Evolutionary conservation across 139 green algal genomes (phyloP), one percentile per base, ranked within the genome.

Genomic region (Tetradesmus obliquus): DNA sequence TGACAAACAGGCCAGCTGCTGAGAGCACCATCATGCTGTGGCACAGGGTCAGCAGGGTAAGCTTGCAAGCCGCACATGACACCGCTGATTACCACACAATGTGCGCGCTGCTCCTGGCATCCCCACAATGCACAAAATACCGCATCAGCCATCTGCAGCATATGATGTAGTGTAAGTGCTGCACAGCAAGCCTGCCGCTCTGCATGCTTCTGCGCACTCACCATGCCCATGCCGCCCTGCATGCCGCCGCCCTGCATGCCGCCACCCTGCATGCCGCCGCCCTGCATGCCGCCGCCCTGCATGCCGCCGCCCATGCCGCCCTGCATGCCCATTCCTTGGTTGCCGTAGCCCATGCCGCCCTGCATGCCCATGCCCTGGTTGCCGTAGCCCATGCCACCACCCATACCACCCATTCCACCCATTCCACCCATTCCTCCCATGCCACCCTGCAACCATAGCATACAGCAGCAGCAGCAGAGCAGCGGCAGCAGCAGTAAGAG

Each of bases 341-440:
- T 76, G 66, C 66, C 66, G 5, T 76, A 76, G 66, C 8, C 82
- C 84, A 32, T 57, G 24, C 86, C 69, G 15, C 71, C 79, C 15
- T 57, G 79, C 79, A 85, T 57, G 79, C 72, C 60, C 84, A 81
- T 58, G 24, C 84, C 84, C 81, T 69, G 55, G n/a, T n/a, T n/a
- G n/a, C n/a, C n/a, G n/a, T n/a, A n/a, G n/a, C n/a, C n/a, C n/a
- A n/a, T n/a, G n/a, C n/a, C n/a, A n/a, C 19, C 6, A 19, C 72
- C 72, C 72, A 81, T 55, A n/a, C 76, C 66, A 10, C 66, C 66
- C 66, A 76, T 76, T 0, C 66, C 66, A 6, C 66, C 66, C 66
- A 45, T 45, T 45, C 20, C 8, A 20, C 72, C 72, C 72, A 81
- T 55, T 22, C 76, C 66, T 24, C 66, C 66, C 66, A 76, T 76